Evolutionary conservation across 2,329 filamentous ascomycete genomes (phyloP), one percentile per base, ranked within the genome.

Genomic region (Fusarium coffeatum): DNA sequence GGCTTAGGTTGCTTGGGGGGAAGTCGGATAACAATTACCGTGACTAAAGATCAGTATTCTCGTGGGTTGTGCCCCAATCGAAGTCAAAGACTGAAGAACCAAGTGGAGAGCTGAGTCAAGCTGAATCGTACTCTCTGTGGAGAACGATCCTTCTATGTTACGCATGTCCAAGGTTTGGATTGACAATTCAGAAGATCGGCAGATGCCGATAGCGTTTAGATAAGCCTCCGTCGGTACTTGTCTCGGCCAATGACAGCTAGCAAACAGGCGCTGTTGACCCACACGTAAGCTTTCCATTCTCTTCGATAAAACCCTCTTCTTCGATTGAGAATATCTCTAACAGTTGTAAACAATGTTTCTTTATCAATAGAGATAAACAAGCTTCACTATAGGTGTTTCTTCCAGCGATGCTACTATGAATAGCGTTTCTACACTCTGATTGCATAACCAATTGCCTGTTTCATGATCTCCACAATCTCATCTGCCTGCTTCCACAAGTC

Each of bases 401-500:
- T 37, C 4, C 4, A 4, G 10, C 18, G 5, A 37, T n/a, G 6
- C 34, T 37, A 3, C 34, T n/a, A n/a, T 37, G 10, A 12, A n/a
- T n/a, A n/a, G 5, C 18, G 10, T 12, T 37, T 37, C 18, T 37
- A 37, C 18, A 37, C 34, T 37, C 34, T 37, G 18, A 4, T n/a
- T 3, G 10, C 34, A 37, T 37, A n/a, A 12, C 18, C 34, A 37
- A 37, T 12, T 37, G 58, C 58, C 3, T 13, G 4, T 18, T 51
- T 59, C 3, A 59, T 25, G 2, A 61, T 61, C 9, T 45, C 6
- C 3, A 22, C 28, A 1, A 61, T 49, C 8, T 61, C 45, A 16
- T 61, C 28, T 0, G 34, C 37, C 9, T 5, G 27, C 0, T 51
- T 61, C 59, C 59, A 61, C 0, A 60, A 8, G 22, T 61, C 55